Percentiles rank a stretch among this genome's conserved stretches.
These are phyloP conservation scores for Cyphellophora attinorum DNA, from an alignment of 2,329 filamentous ascomycete genomes.

Conservation along the genomic window DNA sequence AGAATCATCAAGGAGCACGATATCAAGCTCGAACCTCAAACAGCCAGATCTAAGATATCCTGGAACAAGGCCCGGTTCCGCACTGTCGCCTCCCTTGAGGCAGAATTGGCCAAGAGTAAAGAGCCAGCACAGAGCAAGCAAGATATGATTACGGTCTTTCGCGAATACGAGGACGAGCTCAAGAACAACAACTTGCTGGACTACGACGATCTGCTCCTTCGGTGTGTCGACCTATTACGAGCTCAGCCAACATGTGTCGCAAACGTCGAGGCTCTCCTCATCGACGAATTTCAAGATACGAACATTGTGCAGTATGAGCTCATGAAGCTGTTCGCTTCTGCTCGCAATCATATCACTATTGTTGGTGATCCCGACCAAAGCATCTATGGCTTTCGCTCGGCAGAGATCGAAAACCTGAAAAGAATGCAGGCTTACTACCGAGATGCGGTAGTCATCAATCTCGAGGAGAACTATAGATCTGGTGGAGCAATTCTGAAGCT, in stretches of 20 bases:
- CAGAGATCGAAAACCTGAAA: conserved; percentile 79
- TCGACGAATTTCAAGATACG: conserved; percentile 97
- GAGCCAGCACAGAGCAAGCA: conserved; percentile 27
- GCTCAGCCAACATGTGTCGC: conserved; percentile 69
- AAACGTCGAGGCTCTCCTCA: conserved; percentile 82
- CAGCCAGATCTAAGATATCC: conserved; percentile 67
- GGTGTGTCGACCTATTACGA: conserved; percentile 69
- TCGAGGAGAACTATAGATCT: conserved; percentile 93
- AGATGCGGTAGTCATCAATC: conserved; percentile 67
- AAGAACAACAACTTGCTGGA: conserved; percentile 73
- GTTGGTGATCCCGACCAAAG: conserved; percentile 97
- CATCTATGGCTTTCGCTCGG: conserved; percentile 92
- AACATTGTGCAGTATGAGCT: conserved; percentile 92
- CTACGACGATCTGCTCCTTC: conserved; percentile 84
- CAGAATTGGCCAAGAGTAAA: conserved; percentile 26
- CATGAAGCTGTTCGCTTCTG: conserved; percentile 76
- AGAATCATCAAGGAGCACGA: conserved; percentile 71
- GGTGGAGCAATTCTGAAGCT: conserved; percentile 73
- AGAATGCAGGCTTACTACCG: conserved; percentile 69
- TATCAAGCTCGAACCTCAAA: conserved; percentile 57
- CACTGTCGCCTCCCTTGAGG: conserved; percentile 30
- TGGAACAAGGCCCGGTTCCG: conserved; percentile 49
- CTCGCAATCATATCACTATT: conserved; percentile 69
- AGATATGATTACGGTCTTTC: conserved; percentile 59
- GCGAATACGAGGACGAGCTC: conserved; percentile 69